Evolutionary conservation across 768 basidiomycete species (phyloP).

Genomic region (Inosperma sp.): DNA sequence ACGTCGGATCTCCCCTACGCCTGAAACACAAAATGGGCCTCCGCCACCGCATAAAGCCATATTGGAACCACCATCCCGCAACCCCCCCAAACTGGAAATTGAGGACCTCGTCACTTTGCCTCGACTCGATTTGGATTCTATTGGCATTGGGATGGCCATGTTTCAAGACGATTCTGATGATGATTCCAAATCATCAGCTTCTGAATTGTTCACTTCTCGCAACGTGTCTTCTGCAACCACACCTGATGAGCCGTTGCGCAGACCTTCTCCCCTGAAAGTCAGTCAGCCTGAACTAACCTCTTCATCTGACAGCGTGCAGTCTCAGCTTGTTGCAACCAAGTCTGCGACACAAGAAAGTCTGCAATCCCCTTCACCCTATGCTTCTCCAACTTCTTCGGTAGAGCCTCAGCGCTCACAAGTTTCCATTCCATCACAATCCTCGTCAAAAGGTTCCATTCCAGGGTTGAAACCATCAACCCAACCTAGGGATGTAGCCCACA

Average conservation of each 20-base stretch:
- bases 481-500: not conserved
- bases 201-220: no score
- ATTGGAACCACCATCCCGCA: not conserved
- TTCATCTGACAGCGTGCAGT: no score
- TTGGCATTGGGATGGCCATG: constrained; percentile 29
- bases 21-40: not conserved
- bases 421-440: not conserved
- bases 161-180: constrained; percentile 13
- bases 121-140: constrained; percentile 14
- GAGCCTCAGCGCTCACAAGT: not conserved
- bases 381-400: not conserved
- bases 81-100: constrained; percentile 5
- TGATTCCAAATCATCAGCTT: not conserved
- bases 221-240: not conserved
- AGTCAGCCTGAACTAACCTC: constrained; percentile 12
- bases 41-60: not conserved
- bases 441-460: not conserved
- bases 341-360: no score
- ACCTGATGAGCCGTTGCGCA: no score
- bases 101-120: constrained; percentile 5
- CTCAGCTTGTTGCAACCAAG: no score
- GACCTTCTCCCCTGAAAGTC: no score
- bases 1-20: not conserved
- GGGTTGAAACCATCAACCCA: not conserved
- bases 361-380: constrained; percentile 5